Conservation (phyloP, 345 rosid genomes). For the Arabis alpina region DNA sequence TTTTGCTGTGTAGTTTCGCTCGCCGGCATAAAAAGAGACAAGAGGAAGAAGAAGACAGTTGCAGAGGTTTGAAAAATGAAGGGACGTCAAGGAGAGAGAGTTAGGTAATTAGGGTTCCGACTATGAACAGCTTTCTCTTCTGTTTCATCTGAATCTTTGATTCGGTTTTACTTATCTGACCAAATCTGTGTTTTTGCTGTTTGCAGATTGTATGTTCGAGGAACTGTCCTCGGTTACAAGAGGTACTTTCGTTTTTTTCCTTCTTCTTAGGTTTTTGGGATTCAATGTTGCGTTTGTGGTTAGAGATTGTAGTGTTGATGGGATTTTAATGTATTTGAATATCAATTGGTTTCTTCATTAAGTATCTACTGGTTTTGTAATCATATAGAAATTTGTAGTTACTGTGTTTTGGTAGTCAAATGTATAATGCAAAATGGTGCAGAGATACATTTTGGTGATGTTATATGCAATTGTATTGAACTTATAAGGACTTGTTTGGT, state of each 20-base stretch:
- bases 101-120: conserved; percentile 54
- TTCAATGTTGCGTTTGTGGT: conserved; percentile 2
- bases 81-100: conserved; percentile 96
- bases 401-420: no score
- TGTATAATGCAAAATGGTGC: conserved; percentile 3
- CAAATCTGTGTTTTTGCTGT: conserved; percentile 6
- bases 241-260: conserved; percentile 47
- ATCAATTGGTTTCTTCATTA: no score
- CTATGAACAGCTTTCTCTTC: background rate
- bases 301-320: background rate
- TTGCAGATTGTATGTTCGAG: conserved; percentile 81
- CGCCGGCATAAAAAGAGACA: conserved; percentile 37
- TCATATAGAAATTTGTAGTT: no score
- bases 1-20: conserved; percentile 23
- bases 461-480: background rate
- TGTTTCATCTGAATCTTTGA: background rate
- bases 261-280: background rate
- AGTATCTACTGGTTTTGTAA: no score
- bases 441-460: background rate
- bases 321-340: no score
- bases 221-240: conserved; percentile 87
- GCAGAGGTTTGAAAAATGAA: conserved; percentile 52
- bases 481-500: no score
- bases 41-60: conserved; percentile 42
- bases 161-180: background rate